Percentiles rank a stretch among this genome's conserved stretches.
These are phyloP conservation scores for Phytophthora sansomeana DNA, from an alignment of 352 stramenopile genomes.

Conservation along the genomic window DNA sequence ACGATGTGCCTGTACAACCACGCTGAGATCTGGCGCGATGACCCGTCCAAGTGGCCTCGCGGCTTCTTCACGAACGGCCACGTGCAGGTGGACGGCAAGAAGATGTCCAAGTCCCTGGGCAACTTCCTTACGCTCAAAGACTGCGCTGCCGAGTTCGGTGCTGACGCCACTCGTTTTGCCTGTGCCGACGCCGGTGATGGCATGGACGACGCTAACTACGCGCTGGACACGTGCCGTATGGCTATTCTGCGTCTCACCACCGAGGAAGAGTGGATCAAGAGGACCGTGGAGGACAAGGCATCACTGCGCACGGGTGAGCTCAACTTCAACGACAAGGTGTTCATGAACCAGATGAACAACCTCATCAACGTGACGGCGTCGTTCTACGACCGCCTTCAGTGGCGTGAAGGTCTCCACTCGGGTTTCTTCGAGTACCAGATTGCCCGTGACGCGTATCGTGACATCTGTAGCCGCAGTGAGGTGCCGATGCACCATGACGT, in stretches of 20 bases:
- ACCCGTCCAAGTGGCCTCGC: conserved; percentile 97
- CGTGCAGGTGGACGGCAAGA: conserved; percentile 97
- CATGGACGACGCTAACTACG: conserved; percentile 99
- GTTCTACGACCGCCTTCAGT: conserved; percentile 93
- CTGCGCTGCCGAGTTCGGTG: conserved; percentile 95
- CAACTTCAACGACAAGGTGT: conserved; percentile 95
- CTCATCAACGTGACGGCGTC: conserved; percentile 92
- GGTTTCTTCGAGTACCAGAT: conserved; percentile 99
- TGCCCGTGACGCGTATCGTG: conserved; percentile 97
- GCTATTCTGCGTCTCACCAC: conserved; percentile 97
- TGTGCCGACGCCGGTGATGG: conserved; percentile 98
- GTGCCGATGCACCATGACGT: conserved; percentile 94
- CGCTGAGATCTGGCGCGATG: conserved; percentile 98
- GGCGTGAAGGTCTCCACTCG: conserved; percentile 97
- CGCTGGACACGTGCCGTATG: conserved; percentile 96
- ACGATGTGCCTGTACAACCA: conserved; percentile 99
- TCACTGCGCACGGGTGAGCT: conserved; percentile 83
- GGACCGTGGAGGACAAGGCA: conserved; percentile 86
- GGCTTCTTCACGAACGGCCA: conserved; percentile 99
- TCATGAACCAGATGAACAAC: conserved; percentile 98
- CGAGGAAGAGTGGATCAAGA: conserved; percentile 98
- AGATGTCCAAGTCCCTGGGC: conserved; percentile 99
- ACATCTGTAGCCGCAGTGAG: conserved; percentile 91
- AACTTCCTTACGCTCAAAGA: conserved; percentile 99
- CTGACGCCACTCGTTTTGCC: conserved; percentile 97